These are phyloP conservation scores for Cucurbita argyrosperma DNA, from an alignment of 306 rosid species.

Conservation along the genomic window DNA sequence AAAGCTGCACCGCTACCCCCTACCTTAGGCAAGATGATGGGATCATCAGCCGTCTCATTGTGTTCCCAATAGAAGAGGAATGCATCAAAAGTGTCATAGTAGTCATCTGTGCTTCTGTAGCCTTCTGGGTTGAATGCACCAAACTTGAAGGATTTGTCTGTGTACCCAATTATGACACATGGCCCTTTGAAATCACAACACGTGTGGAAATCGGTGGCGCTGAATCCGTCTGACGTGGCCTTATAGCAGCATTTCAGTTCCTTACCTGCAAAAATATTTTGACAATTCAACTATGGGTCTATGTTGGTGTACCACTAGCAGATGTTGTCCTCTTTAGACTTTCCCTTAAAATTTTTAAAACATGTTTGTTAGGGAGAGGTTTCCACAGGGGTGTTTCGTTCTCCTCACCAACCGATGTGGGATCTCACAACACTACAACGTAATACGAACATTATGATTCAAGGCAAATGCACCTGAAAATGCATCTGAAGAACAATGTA, in stretches of 20 bases:
- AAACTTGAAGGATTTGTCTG: constrained; percentile 70
- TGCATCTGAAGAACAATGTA: neutral
- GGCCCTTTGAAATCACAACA: constrained; percentile 87
- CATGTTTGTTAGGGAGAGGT: too few relatives aligned
- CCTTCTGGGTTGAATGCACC: constrained; percentile 94
- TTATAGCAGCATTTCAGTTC: constrained; percentile 78
- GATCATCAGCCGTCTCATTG: constrained; percentile 15
- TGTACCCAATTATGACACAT: constrained; percentile 73
- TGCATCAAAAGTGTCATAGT: constrained; percentile 76
- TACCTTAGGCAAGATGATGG: constrained; percentile 33
- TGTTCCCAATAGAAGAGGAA: constrained; percentile 54
- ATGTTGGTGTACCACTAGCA: neutral
- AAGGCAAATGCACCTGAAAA: neutral
- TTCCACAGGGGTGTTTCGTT: too few relatives aligned
- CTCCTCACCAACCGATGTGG: too few relatives aligned
- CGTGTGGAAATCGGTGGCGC: constrained; percentile 59
- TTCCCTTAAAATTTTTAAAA: too few relatives aligned
- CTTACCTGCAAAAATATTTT: constrained; percentile 35
- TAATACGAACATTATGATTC: neutral
- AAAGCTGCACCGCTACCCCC: constrained; percentile 49
- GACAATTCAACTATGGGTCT: neutral
- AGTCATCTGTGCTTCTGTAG: constrained; percentile 86
- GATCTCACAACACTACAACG: neutral
- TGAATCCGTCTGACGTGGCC: constrained; percentile 71
- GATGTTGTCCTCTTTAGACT: too few relatives aligned